A percentile compares a stretch with the other conserved stretches of the same genome.
phyloP scores from a whole-genome alignment of 352 stramenopile genomes.

The Pythium dissotocum region DNA sequence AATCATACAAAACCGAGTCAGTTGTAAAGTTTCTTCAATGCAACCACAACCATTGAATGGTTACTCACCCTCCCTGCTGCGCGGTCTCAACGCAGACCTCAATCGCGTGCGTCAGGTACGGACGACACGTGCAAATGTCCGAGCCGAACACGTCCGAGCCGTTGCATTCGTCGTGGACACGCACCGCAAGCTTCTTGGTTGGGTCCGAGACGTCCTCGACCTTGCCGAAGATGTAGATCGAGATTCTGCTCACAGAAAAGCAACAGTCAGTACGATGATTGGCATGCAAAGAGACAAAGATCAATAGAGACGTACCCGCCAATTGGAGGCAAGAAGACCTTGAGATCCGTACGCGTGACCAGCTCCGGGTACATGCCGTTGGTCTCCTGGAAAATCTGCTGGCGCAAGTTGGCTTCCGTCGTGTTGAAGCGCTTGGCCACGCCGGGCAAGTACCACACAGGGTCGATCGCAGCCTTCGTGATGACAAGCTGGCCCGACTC shows the following conservation, averaged over 20 bases:
- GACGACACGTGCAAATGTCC: conserved; percentile 99
- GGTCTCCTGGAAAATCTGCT: conserved; percentile 98
- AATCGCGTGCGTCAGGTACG: conserved; percentile 99
- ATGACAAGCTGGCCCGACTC: conserved; percentile 90
- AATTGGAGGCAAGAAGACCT: conserved; percentile 98
- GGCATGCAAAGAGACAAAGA: background rate
- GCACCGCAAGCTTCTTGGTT: conserved; percentile 95
- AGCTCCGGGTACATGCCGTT: conserved; percentile 99
- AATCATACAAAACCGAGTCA: background rate
- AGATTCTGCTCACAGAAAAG: conserved; percentile 43
- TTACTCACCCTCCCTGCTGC: conserved; percentile 91
- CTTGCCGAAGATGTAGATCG: conserved; percentile 99
- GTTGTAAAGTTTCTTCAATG: background rate
- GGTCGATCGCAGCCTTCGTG: conserved; percentile 98
- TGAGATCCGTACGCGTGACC: conserved; percentile 97
- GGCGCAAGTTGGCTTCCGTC: conserved; percentile 93
- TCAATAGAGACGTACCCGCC: conserved; percentile 72
- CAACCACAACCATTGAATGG: background rate
- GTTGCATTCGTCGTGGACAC: conserved; percentile 99
- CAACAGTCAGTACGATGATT: background rate
- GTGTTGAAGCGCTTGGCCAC: conserved; percentile 98
- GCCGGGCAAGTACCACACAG: conserved; percentile 99
- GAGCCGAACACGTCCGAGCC: conserved; percentile 97
- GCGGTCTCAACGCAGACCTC: conserved; percentile 98
- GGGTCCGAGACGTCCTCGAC: conserved; percentile 96